A percentile compares a stretch with the other conserved stretches of the same genome.
phyloP scores from a whole-genome alignment of 768 basidiomycete species.

The Boletus coccyginus region DNA sequence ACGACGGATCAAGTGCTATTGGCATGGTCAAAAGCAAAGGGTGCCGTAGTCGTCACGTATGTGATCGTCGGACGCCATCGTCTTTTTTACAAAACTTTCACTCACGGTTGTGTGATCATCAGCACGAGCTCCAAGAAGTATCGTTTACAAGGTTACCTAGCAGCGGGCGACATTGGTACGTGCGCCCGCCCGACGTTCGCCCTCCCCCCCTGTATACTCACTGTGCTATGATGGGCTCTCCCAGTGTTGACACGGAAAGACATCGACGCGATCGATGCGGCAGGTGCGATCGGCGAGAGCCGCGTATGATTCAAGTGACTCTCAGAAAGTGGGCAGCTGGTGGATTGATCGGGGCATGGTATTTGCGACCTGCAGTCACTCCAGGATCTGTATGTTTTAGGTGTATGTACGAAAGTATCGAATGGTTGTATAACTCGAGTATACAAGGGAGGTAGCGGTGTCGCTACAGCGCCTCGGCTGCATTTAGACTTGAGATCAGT shows the following conservation, averaged over 20 bases:
- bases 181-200: neutral
- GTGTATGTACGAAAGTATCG: no score
- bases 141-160: slow-evolving; percentile 65
- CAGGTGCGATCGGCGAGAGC: slow-evolving; percentile 39
- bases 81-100: no score
- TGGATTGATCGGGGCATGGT: slow-evolving; percentile 3
- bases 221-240: neutral
- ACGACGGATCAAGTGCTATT: slow-evolving; percentile 67
- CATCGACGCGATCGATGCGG: slow-evolving; percentile 53
- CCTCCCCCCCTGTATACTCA: neutral
- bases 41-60: slow-evolving; percentile 64
- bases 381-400: neutral
- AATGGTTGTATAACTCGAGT: no score
- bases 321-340: neutral
- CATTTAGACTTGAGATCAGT: neutral
- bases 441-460: no score
- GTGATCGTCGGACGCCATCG: slow-evolving; percentile 1
- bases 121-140: slow-evolving; percentile 66
- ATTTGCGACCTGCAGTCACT: slow-evolving; percentile 11
- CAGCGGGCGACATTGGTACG: slow-evolving; percentile 60
- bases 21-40: slow-evolving; percentile 72
- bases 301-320: neutral
- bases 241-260: slow-evolving; percentile 51
- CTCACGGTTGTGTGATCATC: neutral
- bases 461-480: neutral